Evolutionary conservation across 2,329 filamentous ascomycete genomes (phyloP).

Genomic region (Aspergillus jensenii): DNA sequence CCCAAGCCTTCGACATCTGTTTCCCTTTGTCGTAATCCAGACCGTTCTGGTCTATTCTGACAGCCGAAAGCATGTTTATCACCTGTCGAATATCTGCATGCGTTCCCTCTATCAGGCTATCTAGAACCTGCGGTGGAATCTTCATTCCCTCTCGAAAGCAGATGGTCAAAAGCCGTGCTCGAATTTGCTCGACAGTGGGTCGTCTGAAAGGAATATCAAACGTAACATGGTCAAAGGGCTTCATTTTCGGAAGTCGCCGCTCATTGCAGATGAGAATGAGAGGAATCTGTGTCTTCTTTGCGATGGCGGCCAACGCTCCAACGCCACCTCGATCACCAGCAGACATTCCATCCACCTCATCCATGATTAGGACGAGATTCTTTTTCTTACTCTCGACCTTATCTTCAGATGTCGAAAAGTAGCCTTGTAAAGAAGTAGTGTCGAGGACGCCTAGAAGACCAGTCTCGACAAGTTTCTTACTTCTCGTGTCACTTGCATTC

Average conservation of each 20-base stretch:
- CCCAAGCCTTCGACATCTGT: conserved; percentile 95
- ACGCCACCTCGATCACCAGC: conserved; percentile 95
- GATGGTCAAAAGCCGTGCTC: conserved; percentile 91
- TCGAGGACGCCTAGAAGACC: conserved; percentile 88
- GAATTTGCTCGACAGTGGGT: conserved; percentile 86
- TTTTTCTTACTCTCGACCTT: conserved; percentile 78
- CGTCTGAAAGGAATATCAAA: conserved; percentile 85
- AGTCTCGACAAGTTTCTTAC: conserved; percentile 90
- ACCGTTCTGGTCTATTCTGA: conserved; percentile 78
- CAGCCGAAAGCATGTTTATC: conserved; percentile 96
- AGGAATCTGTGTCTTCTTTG: conserved; percentile 91
- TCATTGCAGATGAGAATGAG: conserved; percentile 99
- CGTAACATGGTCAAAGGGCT: conserved; percentile 85
- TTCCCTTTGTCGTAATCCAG: conserved; percentile 87
- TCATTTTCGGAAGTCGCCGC: conserved; percentile 91
- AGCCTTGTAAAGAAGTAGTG: conserved; percentile 89
- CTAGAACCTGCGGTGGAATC: conserved; percentile 77
- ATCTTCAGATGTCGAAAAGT: conserved; percentile 81
- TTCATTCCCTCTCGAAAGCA: conserved; percentile 89
- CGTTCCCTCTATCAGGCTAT: conserved; percentile 91
- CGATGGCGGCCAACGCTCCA: conserved; percentile 87
- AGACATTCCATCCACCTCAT: conserved; percentile 98
- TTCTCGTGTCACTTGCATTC: conserved; percentile 92
- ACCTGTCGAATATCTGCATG: conserved; percentile 96
- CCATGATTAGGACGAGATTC: conserved; percentile 96